These are phyloP conservation scores for Torulaspora delbrueckii DNA, from an alignment of 805 yeast species.

Conservation along the genomic window DNA sequence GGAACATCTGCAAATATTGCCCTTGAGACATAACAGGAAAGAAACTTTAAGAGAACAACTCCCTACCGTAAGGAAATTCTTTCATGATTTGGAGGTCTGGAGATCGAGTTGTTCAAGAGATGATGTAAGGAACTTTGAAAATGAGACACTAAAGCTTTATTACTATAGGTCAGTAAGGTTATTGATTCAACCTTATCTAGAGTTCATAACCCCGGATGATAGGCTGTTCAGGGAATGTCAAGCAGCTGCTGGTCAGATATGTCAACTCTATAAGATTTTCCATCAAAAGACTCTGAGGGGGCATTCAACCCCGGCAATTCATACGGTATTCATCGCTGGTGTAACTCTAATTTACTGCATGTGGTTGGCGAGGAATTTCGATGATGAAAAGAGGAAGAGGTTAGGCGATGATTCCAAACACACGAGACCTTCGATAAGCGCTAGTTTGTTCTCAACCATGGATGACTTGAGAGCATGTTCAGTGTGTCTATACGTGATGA, in stretches of 20 bases:
- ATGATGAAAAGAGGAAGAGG: conserved; percentile 50
- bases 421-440: conserved; percentile 55
- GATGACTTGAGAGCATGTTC: conserved; percentile 66
- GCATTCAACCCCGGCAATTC: conserved; percentile 61
- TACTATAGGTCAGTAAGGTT: conserved; percentile 57
- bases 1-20: conserved; percentile 44
- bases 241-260: conserved; percentile 66
- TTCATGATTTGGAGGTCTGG: conserved; percentile 55
- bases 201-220: conserved; percentile 56
- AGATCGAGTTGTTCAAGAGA: conserved; percentile 45
- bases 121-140: conserved; percentile 44
- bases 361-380: conserved; percentile 60
- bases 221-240: conserved; percentile 60
- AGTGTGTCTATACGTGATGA: conserved; percentile 58
- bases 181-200: conserved; percentile 60
- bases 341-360: conserved; percentile 61
- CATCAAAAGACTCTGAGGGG: conserved; percentile 60
- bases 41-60: conserved; percentile 37
- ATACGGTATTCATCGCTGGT: conserved; percentile 65
- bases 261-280: conserved; percentile 57
- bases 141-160: conserved; percentile 53
- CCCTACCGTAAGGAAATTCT: conserved; percentile 47
- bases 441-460: conserved; percentile 48
- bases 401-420: conserved; percentile 56
- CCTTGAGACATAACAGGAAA: conserved; percentile 19